A percentile compares a stretch with the other conserved stretches of the same genome.
These are phyloP conservation scores for Aspergillus bridgeri DNA, from an alignment of 495 filamentous ascomycete species.

Conservation along the genomic window DNA sequence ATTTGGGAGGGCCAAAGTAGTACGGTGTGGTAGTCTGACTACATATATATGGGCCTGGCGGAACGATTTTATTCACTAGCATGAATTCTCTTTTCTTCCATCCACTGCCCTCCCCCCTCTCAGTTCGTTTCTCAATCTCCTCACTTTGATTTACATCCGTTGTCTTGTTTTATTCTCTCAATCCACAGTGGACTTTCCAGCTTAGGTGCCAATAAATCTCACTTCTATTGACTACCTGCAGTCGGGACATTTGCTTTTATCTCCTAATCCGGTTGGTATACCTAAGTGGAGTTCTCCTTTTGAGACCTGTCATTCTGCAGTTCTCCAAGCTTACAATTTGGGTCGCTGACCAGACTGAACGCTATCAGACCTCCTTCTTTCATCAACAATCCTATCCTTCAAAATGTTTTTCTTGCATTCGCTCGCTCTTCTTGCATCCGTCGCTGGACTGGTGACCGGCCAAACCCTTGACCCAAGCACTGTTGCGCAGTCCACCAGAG, in stretches of 20 bases:
- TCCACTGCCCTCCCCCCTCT: not conserved
- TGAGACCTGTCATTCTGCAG: not conserved
- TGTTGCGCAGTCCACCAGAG: constrained; percentile 46
- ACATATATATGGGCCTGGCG: constrained; percentile 17
- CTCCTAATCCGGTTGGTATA: not conserved
- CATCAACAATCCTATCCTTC: constrained; percentile 6
- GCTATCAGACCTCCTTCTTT: constrained; percentile 1
- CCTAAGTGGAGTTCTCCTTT: not conserved
- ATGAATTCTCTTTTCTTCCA: constrained; percentile 5
- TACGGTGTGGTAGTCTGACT: constrained; percentile 14
- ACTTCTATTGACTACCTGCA: not conserved
- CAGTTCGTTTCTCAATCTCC: not conserved
- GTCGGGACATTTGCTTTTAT: not conserved
- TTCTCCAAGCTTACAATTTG: not conserved
- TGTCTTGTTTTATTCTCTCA: not conserved
- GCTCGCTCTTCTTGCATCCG: constrained; percentile 29
- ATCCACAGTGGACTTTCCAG: not conserved
- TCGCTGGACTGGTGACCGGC: constrained; percentile 31
- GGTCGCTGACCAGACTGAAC: not conserved
- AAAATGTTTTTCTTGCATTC: constrained; percentile 27
- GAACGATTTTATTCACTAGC: constrained; percentile 2
- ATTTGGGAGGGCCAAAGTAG: constrained; percentile 13
- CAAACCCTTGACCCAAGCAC: constrained; percentile 60
- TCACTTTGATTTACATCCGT: constrained; percentile 1
- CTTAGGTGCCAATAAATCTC: not conserved